These are phyloP conservation scores for Boechera retrofracta DNA, from an alignment of 345 rosid genomes.

Conservation along the genomic window DNA sequence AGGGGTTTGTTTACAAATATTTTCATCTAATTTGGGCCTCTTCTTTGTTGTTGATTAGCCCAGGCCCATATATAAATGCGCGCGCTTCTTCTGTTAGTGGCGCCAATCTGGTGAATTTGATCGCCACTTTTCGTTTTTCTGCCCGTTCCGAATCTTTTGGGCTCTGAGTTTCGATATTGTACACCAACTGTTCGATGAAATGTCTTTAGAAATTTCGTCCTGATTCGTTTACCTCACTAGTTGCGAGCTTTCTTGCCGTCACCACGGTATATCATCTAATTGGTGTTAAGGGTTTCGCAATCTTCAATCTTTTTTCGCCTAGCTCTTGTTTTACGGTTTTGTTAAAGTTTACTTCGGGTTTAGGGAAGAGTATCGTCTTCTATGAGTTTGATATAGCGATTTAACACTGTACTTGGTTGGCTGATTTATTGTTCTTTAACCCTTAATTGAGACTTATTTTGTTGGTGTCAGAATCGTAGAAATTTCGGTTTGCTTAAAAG, in stretches of 20 bases:
- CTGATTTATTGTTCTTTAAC: not conserved
- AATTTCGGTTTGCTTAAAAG: not conserved
- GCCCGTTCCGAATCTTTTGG: not conserved
- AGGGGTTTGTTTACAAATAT: not conserved
- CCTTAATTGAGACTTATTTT: not conserved
- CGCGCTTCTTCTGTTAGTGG: conserved; percentile 28
- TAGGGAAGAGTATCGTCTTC: not conserved
- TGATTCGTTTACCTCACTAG: conserved; percentile 19
- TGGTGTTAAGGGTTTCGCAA: conserved; percentile 7
- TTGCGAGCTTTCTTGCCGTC: not conserved
- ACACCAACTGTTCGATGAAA: conserved; percentile 42
- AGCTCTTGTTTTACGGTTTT: not conserved
- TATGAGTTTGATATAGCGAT: not conserved
- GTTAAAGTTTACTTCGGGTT: not conserved
- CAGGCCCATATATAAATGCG: conserved; percentile 37
- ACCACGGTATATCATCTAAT: not conserved
- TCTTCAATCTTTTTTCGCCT: conserved; percentile 15
- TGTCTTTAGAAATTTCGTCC: conserved; percentile 11
- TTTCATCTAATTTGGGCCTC: conserved; percentile 7
- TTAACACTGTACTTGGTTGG: not conserved
- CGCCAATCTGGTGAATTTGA: conserved; percentile 8
- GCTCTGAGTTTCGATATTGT: not conserved
- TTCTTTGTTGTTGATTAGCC: not conserved
- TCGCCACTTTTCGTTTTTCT: not conserved
- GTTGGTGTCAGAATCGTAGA: conserved; percentile 16